Percentiles rank a stretch among this genome's conserved stretches.
Conservation (phyloP, 768 basidiomycete species). For the Calocera cornea region DNA sequence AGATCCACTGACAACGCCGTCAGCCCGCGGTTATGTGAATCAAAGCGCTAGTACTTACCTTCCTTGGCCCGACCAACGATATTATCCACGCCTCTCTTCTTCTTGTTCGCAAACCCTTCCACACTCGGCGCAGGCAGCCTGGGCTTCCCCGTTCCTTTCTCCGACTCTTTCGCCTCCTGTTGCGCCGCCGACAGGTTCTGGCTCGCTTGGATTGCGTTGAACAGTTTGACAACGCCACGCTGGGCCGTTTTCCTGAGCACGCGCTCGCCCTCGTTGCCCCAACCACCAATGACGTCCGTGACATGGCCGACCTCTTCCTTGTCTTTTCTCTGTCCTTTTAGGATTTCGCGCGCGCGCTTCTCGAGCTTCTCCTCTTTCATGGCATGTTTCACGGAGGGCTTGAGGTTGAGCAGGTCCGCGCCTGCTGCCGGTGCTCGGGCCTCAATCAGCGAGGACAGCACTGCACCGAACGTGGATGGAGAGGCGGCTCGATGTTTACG, state of each 20-base stretch:
- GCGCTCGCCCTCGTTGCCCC: conserved; percentile 20
- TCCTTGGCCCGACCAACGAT: conserved; percentile 43
- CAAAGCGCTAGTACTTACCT: conserved; percentile 29
- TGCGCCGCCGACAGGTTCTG: conserved; percentile 43
- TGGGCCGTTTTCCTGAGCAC: conserved; percentile 20
- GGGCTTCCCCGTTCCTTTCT: conserved; percentile 60
- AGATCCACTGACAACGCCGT: conserved; percentile 33
- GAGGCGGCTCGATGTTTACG: conserved; percentile 71
- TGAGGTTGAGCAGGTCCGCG: conserved; percentile 58
- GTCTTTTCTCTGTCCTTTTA: conserved; percentile 16
- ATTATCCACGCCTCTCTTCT: conserved; percentile 38
- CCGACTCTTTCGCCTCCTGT: conserved; percentile 44
- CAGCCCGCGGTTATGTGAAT: neutral
- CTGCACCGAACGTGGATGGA: conserved; percentile 57
- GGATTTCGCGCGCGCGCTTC: conserved; percentile 46
- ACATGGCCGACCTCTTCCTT: conserved; percentile 18
- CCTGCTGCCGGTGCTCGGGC: conserved; percentile 50
- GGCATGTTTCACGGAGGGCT: conserved; percentile 54
- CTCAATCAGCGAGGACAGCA: conserved; percentile 54
- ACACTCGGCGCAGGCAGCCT: conserved; percentile 52
- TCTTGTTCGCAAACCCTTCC: conserved; percentile 35
- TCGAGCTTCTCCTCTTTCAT: conserved; percentile 67
- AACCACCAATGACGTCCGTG: conserved; percentile 21
- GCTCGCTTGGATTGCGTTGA: conserved; percentile 75
- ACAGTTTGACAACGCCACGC: conserved; percentile 57